Evolutionary conservation across 805 yeast species (phyloP), one percentile per base, ranked within the genome.

Genomic region (Kodamaea hsintzibuensis): DNA sequence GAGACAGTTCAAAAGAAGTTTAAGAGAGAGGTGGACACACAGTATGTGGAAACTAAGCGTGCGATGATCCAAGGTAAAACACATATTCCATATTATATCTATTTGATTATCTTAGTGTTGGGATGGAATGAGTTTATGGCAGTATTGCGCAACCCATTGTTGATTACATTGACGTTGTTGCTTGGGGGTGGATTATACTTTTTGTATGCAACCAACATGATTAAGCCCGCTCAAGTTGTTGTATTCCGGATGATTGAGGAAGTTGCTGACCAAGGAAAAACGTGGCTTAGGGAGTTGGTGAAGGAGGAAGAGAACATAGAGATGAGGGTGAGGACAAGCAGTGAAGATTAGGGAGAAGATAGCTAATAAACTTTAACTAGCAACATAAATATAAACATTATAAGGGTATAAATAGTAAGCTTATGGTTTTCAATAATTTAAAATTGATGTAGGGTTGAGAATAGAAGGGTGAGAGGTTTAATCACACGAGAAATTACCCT

Each of bases 111-210:
- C 19, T 68, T 88, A 1, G 84, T 89, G 2, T 75, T 95, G 18
- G 99, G 99, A 8, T 95, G 97, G 97, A 92, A 92, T 69, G 98
- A 95, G 76, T 86, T 95, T 60, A 82, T 91, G 88, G 87, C 95
- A 8, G 82, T 95, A 14, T 65, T 95, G 44, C 81, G 96, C 58
- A 92, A 89, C 66, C 98, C 99, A 50, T 62, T 93, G n/a, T 81
- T 88, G 60, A 84, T 92, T 59, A 77, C 88, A 5, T 67, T 91
- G 48, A 62, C 82, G 1, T 66, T 92, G 44, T 49, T 91, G 9
- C 45, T 79, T 0, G 81, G 81, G 1, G 89, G 88, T 0, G 87
- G 82, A 1, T 65, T 80, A 1, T 90, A 87, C 65, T 80, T 88
- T 49, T 79, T 91, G 55, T 86, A 89, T 65, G 80, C 79, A 53